Base-by-base conservation (phyloP, 1,139 yeast genomes). In the Meyerozyma carpophila region DNA sequence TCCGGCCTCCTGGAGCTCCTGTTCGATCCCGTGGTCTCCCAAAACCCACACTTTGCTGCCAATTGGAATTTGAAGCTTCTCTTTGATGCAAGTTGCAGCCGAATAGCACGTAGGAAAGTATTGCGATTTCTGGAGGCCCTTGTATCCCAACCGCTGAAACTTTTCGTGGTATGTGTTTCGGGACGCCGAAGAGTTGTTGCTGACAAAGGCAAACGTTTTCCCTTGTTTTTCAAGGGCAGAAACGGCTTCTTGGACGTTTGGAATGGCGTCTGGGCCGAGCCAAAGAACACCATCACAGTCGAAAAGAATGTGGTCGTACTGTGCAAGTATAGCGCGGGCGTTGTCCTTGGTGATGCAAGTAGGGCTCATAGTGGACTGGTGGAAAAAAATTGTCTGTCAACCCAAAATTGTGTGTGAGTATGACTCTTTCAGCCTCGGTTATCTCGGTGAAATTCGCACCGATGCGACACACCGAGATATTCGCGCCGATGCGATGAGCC, bases 201-300 rank as follows among this genome's bases (percentile, higher is more conserved):
- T 70, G 36, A 70, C 68, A 47, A 68, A 70, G 6, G 62, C 70
- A 40, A 57, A 56, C 36, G 58, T 55, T 51, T 70, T 70, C 25
- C 60, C 59, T 13, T 50, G 52, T 4, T 66, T 50, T 44, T 81
- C 66, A 48, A 91, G 66, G 47, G 77, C 60, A 8, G 75, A 73
- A 34, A 91, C 60, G 2, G 94, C 79, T 54, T 87, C 91, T 20
- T 68, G 69, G 11, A 86, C 84, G 13, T 81, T 76, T 3, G 96
- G 96, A 40, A 91, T 75, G 29, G 84, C 62, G 41, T 75, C 78
- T 43, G 78, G 77, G 13, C 96, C 97, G 34, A 84, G 70, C 98
- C 98, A 91, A 43, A 91, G 70, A 8, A 91, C 98, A 0, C 91
- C 98, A 60, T 91, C 98, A 64, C 98, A 91, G 58, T 91, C 98